Evolutionary conservation across 1,284 basidiomycete genomes (phyloP), one percentile per base, ranked within the genome.

Genomic region (Stygiomarasmius scandens): DNA sequence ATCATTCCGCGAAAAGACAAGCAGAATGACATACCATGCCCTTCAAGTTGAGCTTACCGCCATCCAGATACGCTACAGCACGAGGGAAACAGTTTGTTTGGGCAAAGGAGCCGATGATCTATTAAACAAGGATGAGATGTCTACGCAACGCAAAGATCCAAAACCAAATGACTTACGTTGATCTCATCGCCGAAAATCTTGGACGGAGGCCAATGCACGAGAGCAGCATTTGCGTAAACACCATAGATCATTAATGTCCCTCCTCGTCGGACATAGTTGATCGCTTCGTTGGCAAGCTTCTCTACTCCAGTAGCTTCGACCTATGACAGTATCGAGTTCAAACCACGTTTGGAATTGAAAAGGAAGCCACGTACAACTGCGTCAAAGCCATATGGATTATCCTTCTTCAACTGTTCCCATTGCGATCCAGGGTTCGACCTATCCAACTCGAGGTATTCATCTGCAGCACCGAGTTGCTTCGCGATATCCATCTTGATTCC

Each of bases 1-100:
- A 50, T 25, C 4, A 11, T 12, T 2, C 19, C 22, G 29, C 16
- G 56, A 8, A 41, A 48, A 12, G 8, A 25, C 20, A 47, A 34
- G 48, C 16, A 22, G 11, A 55, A 19, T 29, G 3, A 65, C 74
- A 69, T 54, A 87, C 92, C 89, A 95, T 92, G 47, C 92, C 92
- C 71, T 90, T 88, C 47, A 90, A 85, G 55, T 80, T 86, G 68
- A 95, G 79, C 75, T 92, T 93, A 29, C 91, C 90, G 65, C 84
- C 86, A 67, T 95, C 92, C 56, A 95, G 83, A 70, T 94, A 93
- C n/a, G 86, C 87, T 49, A 95, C 85, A 6, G 93, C 91, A 48
- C 93, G 87, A 55, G 92, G 90, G 83, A 95, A 94, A 75, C 92
- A 94, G 74, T 84, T 85, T 8, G 86, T 88, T 69, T 94, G 92